Percentiles rank a stretch among this genome's conserved stretches.
Evolutionary conservation across 2,329 filamentous ascomycete species (phyloP).

Genomic region (Chaetomium sp.): DNA sequence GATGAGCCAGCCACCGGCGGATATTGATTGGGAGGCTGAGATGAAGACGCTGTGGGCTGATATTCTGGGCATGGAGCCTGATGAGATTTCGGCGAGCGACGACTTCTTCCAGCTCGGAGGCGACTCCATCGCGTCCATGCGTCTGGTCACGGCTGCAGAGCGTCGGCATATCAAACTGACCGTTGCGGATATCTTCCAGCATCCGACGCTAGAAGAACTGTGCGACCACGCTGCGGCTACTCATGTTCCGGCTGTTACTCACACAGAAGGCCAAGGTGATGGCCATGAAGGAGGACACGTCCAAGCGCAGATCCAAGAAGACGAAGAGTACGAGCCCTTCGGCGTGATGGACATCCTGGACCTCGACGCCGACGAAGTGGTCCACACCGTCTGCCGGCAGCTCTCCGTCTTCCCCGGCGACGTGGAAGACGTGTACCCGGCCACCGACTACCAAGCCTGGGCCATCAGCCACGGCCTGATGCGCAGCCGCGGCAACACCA

Average conservation of each 20-base stretch:
- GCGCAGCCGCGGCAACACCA: slow-evolving; percentile 13
- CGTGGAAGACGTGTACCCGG: slow-evolving; percentile 10
- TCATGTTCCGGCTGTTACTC: not conserved
- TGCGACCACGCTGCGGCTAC: slow-evolving; percentile 1
- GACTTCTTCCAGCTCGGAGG: slow-evolving; percentile 45
- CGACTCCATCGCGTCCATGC: slow-evolving; percentile 44
- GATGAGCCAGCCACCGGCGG: slow-evolving; percentile 13
- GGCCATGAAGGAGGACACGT: not conserved
- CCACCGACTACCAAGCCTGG: slow-evolving; percentile 11
- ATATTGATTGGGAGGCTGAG: slow-evolving; percentile 28
- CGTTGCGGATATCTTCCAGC: slow-evolving; percentile 25
- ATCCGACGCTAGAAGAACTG: slow-evolving; percentile 4
- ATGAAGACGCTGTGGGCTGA: slow-evolving; percentile 7
- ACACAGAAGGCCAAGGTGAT: not conserved
- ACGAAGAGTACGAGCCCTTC: slow-evolving; percentile 19
- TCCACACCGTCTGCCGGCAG: slow-evolving; percentile 5
- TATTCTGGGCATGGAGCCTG: slow-evolving; percentile 4
- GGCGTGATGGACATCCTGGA: slow-evolving; percentile 2
- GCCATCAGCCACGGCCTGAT: slow-evolving; percentile 10
- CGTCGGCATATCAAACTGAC: slow-evolving; percentile 33
- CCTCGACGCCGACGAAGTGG: slow-evolving; percentile 7
- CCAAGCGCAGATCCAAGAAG: not conserved
- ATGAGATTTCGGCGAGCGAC: slow-evolving; percentile 26
- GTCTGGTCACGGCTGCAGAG: slow-evolving; percentile 37
- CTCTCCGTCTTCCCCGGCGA: slow-evolving; percentile 9